phyloP scores from a whole-genome alignment of 768 basidiomycete species.

The Rhizopogon vulgaris region DNA sequence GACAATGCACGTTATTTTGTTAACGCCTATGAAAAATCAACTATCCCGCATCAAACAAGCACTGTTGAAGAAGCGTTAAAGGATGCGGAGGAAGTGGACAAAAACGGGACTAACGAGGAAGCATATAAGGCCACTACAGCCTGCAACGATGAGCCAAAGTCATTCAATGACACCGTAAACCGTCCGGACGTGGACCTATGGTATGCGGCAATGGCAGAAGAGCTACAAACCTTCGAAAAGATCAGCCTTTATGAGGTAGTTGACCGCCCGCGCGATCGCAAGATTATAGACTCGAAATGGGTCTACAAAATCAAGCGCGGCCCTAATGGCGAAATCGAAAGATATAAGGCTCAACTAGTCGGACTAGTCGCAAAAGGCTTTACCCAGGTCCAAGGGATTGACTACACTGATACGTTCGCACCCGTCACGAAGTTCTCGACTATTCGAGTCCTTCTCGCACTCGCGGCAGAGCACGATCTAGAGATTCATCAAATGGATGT shows the following conservation, averaged over 20 bases:
- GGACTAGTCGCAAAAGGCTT: conserved; percentile 35
- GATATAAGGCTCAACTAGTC: conserved; percentile 35
- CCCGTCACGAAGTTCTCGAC: conserved; percentile 16
- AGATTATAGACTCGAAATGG: not conserved
- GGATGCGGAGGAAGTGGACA: no score
- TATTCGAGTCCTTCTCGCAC: conserved; percentile 12
- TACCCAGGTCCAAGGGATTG: conserved; percentile 23
- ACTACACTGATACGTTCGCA: conserved; percentile 27
- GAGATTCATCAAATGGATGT: conserved; percentile 21
- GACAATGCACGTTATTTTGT: no score
- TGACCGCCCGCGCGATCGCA: not conserved
- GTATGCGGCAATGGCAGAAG: not conserved
- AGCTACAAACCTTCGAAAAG: not conserved
- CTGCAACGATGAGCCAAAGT: not conserved
- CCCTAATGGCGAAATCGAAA: conserved; percentile 20
- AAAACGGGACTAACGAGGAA: no score
- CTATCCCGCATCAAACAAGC: no score
- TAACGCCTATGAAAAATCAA: no score
- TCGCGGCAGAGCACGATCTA: not conserved
- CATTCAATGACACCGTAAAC: not conserved
- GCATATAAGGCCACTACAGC: no score
- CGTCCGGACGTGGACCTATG: not conserved
- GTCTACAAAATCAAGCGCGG: not conserved
- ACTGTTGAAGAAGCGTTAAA: no score
- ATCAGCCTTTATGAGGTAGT: not conserved